Evolutionary conservation across 768 basidiomycete genomes (phyloP).

Genomic region (Rhizopogon rudus): DNA sequence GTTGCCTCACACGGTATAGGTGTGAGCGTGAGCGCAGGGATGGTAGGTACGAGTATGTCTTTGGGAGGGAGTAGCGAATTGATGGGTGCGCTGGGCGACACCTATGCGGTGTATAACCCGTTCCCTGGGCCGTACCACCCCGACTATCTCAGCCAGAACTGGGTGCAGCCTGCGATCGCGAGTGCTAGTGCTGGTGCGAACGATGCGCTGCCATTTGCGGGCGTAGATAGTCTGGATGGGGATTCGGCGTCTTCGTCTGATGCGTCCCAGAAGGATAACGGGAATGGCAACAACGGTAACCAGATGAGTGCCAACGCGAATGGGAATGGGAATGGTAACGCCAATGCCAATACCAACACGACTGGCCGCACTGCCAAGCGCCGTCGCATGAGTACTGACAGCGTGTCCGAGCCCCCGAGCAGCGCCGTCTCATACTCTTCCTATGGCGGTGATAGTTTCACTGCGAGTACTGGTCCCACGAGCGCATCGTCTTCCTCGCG

Average conservation of each 20-base stretch:
- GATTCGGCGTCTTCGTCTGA: slow-evolving; percentile 23
- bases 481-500: slow-evolving; percentile 53
- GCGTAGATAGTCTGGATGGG: slow-evolving; percentile 41
- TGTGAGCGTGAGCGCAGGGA: slow-evolving; percentile 2
- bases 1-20: slow-evolving; percentile 22
- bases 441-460: slow-evolving; percentile 50
- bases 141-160: slow-evolving; percentile 58
- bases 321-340: not conserved
- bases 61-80: slow-evolving; percentile 42
- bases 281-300: slow-evolving; percentile 12
- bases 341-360: not conserved
- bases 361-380: slow-evolving; percentile 51
- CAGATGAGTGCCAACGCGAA: slow-evolving; percentile 9
- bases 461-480: slow-evolving; percentile 38
- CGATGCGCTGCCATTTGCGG: slow-evolving; percentile 52
- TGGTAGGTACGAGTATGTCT: not conserved
- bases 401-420: slow-evolving; percentile 47
- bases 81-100: slow-evolving; percentile 40
- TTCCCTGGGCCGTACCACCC: slow-evolving; percentile 76
- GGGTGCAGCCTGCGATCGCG: slow-evolving; percentile 22
- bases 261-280: slow-evolving; percentile 1
- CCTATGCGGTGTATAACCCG: slow-evolving; percentile 33
- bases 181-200: slow-evolving; percentile 11
- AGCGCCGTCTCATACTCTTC: slow-evolving; percentile 62
- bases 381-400: slow-evolving; percentile 63